Conservation (phyloP, 2,329 filamentous ascomycete species). For the Verticillium zaregamsianum region DNA sequence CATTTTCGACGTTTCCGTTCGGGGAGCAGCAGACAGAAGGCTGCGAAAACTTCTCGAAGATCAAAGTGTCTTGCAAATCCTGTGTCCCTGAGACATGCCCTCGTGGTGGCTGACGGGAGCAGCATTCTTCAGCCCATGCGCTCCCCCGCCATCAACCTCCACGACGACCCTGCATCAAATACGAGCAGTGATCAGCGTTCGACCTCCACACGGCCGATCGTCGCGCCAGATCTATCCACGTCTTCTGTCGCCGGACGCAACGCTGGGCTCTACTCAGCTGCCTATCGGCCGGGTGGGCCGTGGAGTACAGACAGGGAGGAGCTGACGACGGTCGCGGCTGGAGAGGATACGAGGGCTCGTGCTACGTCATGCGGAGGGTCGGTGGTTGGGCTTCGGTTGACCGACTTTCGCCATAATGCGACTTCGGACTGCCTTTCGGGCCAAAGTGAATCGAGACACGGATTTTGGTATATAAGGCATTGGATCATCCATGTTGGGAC, state of each 20-base stretch:
- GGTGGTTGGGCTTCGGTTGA: constrained; percentile 1
- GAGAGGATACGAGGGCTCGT: constrained; percentile 10
- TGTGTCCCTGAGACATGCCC: neutral
- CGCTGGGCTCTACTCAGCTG: constrained; percentile 6
- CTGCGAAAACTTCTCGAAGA: neutral
- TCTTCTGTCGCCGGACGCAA: constrained; percentile 5
- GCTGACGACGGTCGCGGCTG: neutral
- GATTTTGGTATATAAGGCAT: neutral
- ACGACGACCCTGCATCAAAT: neutral
- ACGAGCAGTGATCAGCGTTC: neutral
- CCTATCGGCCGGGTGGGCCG: neutral
- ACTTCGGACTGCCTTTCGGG: neutral
- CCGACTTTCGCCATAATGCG: constrained; percentile 6
- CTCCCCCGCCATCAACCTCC: neutral
- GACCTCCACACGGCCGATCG: neutral
- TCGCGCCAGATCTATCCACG: neutral
- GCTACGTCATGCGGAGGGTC: constrained; percentile 7
- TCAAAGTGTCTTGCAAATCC: neutral
- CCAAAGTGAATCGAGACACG: neutral
- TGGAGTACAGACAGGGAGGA: neutral
- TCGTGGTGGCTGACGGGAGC: neutral
- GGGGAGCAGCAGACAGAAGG: neutral
- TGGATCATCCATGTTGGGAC: neutral
- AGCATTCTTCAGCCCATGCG: neutral
- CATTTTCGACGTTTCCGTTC: no score